Percentiles rank a stretch among this genome's conserved stretches.
phyloP scores from a whole-genome alignment of 1,284 basidiomycete genomes.

The Farysia itapuensis region DNA sequence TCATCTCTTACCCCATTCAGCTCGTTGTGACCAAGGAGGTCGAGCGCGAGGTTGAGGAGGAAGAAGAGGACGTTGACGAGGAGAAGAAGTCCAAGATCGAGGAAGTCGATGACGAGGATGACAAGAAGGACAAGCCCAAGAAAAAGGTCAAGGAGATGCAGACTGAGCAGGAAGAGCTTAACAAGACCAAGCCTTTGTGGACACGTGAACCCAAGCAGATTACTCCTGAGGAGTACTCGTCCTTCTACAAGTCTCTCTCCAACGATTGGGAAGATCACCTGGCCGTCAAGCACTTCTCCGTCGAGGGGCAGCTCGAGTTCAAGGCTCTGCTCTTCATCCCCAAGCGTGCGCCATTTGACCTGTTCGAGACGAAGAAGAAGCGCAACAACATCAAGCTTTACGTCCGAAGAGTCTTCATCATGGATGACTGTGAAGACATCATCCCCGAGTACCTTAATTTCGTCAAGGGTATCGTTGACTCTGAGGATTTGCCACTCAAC shows the following conservation, averaged over 20 bases:
- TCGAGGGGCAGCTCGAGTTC: conserved; percentile 99
- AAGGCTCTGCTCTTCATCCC: conserved; percentile 92
- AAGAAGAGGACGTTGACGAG: conserved; percentile 68
- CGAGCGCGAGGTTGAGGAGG: conserved; percentile 85
- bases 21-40: conserved; percentile 98
- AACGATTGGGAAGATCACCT: conserved; percentile 99
- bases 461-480: conserved; percentile 93
- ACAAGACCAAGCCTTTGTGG: conserved; percentile 99
- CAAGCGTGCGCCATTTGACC: conserved; percentile 86
- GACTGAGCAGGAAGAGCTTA: conserved; percentile 89
- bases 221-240: conserved; percentile 84
- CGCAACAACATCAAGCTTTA: conserved; percentile 99
- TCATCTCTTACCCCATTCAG: conserved; percentile 99
- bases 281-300: conserved; percentile 99
- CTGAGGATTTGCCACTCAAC: conserved; percentile 98
- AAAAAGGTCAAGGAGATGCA: conserved; percentile 76
- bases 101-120: conserved; percentile 78
- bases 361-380: conserved; percentile 99
- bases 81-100: conserved; percentile 73
- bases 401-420: conserved; percentile 99
- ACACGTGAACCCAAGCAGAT: conserved; percentile 95
- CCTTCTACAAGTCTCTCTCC: conserved; percentile 99
- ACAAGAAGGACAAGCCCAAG: conserved; percentile 73
- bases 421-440: conserved; percentile 99
- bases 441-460: conserved; percentile 99